Evolutionary conservation across 768 basidiomycete genomes (phyloP), one percentile per base, ranked within the genome.

Genomic region (Leccinum subtestaceum): DNA sequence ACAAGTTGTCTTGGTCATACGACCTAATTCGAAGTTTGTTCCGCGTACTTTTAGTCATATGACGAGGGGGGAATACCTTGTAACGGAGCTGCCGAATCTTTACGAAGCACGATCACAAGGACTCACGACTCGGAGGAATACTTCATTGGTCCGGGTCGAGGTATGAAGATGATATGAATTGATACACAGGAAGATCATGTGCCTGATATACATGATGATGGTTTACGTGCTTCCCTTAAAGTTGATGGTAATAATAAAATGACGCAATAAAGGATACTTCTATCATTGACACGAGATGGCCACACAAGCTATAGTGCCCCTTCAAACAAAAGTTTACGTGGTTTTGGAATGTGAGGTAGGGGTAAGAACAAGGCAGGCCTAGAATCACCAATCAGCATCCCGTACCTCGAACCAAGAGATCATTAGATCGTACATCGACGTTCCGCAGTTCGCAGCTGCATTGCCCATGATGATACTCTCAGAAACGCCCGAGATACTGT

Each of bases 391-490:
- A 52, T 67, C 40, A 66, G 60, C 25, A 51, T 38, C 40, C 1
- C 21, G 58, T 32, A 40, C 13, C 3, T 53, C 15, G 21, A 59
- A 38, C 48, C 23, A n/a, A n/a, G 46, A 49, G 51, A 53, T 23
- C 23, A 23, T 19, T 4, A 53, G 13, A 25, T 74, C 84, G 61
- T 70, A 95, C 94, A 98, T 88, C 0, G 94, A 95, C 9, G 95
- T 98, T 27, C 95, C 95, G 67, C 94, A 95, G 67, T 86, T 90
- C 5, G 93, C 89, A 1, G 95, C 95, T 38, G 95, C 88, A 67
- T 96, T 97, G 32, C 95, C 95, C 94, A 99, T 95, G 74, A 99
- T 98, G 71, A 99, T 99, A 71, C 96, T 98, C 74, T 99, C 97
- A 19, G 97, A 98, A 6, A 99, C 96, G 53, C 97, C 97, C 31